Conservation (phyloP, 2,329 filamentous ascomycete species). For the Fusarium sacchari region DNA sequence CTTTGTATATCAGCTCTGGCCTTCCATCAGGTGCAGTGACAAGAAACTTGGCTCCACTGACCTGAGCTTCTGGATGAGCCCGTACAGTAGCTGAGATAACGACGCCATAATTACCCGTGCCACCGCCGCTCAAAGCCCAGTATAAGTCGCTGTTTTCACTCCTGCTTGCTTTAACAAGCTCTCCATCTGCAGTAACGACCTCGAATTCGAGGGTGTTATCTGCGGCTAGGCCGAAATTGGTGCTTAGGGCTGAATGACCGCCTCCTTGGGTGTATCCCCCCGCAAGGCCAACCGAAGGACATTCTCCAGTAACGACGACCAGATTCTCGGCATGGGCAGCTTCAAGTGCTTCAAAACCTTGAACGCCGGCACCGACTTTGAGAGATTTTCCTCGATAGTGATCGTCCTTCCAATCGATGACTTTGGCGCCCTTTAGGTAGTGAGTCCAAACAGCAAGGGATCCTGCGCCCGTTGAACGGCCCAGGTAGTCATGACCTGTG, state of each 20-base stretch:
- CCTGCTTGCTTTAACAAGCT: constrained; percentile 57
- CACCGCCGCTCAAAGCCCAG: constrained; percentile 70
- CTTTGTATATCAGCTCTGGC: constrained; percentile 19
- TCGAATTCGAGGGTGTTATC: constrained; percentile 68
- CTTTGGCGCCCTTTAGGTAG: constrained; percentile 52
- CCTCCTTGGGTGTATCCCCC: constrained; percentile 73
- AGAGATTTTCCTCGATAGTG: constrained; percentile 63
- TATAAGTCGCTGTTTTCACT: constrained; percentile 65
- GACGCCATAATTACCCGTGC: constrained; percentile 67
- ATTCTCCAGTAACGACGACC: constrained; percentile 65
- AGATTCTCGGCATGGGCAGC: constrained; percentile 58
- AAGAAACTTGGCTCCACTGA: constrained; percentile 46
- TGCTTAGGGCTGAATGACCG: constrained; percentile 60
- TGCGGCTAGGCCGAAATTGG: constrained; percentile 65
- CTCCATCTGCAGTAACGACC: constrained; percentile 63
- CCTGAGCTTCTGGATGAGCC: constrained; percentile 54
- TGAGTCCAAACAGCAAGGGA: constrained; percentile 55
- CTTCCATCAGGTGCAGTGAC: constrained; percentile 9
- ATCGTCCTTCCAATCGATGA: constrained; percentile 51
- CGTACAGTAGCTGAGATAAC: constrained; percentile 65
- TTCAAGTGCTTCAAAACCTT: constrained; percentile 57
- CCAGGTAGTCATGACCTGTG: constrained; percentile 64
- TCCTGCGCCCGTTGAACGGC: constrained; percentile 65
- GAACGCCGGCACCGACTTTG: constrained; percentile 64
- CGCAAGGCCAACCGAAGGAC: constrained; percentile 63